phyloP scores from a whole-genome alignment of 371 early-diverging fungal species.

The Neoconidiobolus thromboides region DNA sequence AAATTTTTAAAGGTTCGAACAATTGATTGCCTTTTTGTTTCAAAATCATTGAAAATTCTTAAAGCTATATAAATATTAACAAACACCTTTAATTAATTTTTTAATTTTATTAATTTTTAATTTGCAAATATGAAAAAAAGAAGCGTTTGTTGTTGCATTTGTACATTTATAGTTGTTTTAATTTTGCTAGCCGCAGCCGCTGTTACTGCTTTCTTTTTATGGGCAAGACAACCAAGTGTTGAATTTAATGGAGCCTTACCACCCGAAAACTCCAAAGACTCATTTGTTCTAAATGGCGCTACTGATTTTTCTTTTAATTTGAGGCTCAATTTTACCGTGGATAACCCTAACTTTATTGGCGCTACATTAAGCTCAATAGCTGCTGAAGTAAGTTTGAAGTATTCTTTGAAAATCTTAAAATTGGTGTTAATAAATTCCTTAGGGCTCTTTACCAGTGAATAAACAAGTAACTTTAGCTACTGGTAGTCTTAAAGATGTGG shows the following conservation, averaged over 20 bases:
- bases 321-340: slow-evolving; percentile 1
- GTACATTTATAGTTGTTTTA: no score
- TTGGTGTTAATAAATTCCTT: neutral
- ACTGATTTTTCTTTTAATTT: neutral
- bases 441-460: neutral
- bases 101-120: no score
- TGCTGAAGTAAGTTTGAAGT: neutral
- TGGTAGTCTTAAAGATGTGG: neutral
- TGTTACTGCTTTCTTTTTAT: slow-evolving; percentile 1
- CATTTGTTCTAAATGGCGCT: neutral
- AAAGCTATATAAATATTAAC: no score
- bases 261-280: neutral
- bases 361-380: neutral
- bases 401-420: neutral
- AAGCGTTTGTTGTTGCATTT: no score
- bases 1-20: no score
- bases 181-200: neutral
- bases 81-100: no score
- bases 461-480: neutral
- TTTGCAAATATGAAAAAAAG: no score
- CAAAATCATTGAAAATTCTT: no score
- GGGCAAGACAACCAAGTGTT: slow-evolving; percentile 1
- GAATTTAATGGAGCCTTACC: slow-evolving; percentile 2
- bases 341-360: slow-evolving; percentile 5
- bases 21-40: no score